phyloP scores from a whole-genome alignment of 2,329 filamentous ascomycete genomes.

The Sarocladium oryzae region DNA sequence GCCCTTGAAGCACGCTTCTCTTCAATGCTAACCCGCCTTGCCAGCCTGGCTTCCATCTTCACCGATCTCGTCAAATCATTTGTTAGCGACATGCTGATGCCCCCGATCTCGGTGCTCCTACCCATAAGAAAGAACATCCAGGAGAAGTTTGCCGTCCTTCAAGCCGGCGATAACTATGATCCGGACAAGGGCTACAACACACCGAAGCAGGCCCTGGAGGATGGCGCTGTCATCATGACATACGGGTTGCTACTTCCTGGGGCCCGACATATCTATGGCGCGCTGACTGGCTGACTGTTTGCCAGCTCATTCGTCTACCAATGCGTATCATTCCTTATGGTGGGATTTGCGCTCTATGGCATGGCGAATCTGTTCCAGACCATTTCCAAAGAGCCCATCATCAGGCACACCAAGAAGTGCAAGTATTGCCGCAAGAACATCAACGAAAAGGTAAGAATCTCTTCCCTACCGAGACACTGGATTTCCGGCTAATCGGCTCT shows the following conservation, averaged over 20 bases:
- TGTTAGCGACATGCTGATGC: constrained; percentile 64
- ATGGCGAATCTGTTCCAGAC: constrained; percentile 58
- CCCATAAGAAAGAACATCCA: constrained; percentile 66
- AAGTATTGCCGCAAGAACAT: constrained; percentile 59
- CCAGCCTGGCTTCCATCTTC: constrained; percentile 64
- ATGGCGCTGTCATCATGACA: constrained; percentile 66
- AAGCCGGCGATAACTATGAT: constrained; percentile 47
- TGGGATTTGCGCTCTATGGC: constrained; percentile 59
- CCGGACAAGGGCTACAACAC: constrained; percentile 59
- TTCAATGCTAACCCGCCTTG: background rate
- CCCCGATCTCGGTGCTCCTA: constrained; percentile 60
- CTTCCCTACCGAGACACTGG: too few relatives aligned
- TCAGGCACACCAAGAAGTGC: constrained; percentile 65
- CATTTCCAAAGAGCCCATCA: constrained; percentile 57
- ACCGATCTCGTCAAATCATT: constrained; percentile 66
- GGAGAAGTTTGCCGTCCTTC: constrained; percentile 65
- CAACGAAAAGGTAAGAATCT: constrained; percentile 56
- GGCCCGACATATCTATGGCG: too few relatives aligned
- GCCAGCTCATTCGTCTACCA: constrained; percentile 57
- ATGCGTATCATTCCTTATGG: constrained; percentile 56
- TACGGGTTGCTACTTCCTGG: constrained; percentile 63
- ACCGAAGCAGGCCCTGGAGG: constrained; percentile 58
- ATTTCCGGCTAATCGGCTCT: too few relatives aligned
- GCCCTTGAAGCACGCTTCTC: too few relatives aligned
- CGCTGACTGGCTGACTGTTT: too few relatives aligned